A percentile compares a stretch with the other conserved stretches of the same genome.
Evolutionary conservation across 768 basidiomycete species (phyloP).

Genomic region (Psilocybe cubensis): DNA sequence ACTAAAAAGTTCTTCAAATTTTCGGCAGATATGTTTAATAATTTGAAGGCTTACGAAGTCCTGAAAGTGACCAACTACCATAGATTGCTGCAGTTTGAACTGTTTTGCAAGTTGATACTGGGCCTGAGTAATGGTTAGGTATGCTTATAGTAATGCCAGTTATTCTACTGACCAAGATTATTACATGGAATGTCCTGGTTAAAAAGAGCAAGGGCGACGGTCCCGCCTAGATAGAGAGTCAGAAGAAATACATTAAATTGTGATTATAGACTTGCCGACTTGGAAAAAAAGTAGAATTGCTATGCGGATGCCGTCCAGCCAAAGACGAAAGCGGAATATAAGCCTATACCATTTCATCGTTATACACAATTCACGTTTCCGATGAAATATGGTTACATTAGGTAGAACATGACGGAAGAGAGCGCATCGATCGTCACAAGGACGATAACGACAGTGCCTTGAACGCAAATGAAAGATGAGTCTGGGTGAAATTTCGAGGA

Average conservation of each 20-base stretch:
- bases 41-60: constrained; percentile 31
- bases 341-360: constrained; percentile 29
- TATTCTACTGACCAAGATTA: constrained; percentile 30
- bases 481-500: not conserved
- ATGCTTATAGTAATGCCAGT: not conserved
- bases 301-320: constrained; percentile 38
- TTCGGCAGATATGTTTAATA: not conserved
- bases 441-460: constrained; percentile 37
- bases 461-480: constrained; percentile 1
- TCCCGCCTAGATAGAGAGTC: constrained; percentile 28
- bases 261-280: constrained; percentile 24
- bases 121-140: constrained; percentile 20
- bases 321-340: constrained; percentile 40
- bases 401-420: constrained; percentile 36
- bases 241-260: not conserved
- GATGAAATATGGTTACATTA: constrained; percentile 31
- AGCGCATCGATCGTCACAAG: constrained; percentile 33
- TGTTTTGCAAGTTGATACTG: constrained; percentile 31
- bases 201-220: constrained; percentile 32
- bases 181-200: constrained; percentile 37
- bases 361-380: not conserved
- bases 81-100: constrained; percentile 30
- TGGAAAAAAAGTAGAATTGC: constrained; percentile 34
- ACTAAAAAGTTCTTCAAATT: constrained; percentile 18
- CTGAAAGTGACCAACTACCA: constrained; percentile 35